Evolutionary conservation across 305 asterid genomes (phyloP), one percentile per base, ranked within the genome.

Genomic region (Fraxinus paxiana): DNA sequence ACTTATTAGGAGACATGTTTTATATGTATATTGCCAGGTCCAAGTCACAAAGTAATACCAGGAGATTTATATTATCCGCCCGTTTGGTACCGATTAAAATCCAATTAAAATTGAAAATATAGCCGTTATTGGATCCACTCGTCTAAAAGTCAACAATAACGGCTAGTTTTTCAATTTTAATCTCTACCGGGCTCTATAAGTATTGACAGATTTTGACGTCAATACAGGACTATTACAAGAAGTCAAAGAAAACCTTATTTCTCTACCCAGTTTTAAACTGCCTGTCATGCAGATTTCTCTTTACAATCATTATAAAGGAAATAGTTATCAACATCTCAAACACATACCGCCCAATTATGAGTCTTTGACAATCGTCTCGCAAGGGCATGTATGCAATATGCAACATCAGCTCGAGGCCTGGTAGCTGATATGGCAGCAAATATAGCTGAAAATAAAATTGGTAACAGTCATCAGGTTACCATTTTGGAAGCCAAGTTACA

Each of bases 391-490:
- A 96, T 96, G 87, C 99, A 96, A 80, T 94, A 94, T 73, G 97
- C 98, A 85, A 96, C 99, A 87, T 96, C 99, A 77, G 99, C 99
- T 79, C 99, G 92, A 20, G 99, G 98, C 85, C 97, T 89, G 54
- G 97, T 92, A 80, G 98, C 97, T 80, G 98, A 96, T 82, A 96
- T 75, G 73, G 97, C 95, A 82, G 91, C 90, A 87, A 96, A 94
- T 79, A 96, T 87, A 77, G 98, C 99, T 96, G 94, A 59, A 92
- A 85, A 37, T 74, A 77, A 82, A 31, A 80, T 74, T 63, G 65
- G 38, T 37, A 82, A 71, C 63, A 59, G 59, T 84, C 74, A 81
- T 88, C 78, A 90, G 59, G 33, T 73, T 76, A 80, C 83, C 81
- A 63, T 31, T 34, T 80, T 59, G 10, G 31, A 20, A 61, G 41